Base-by-base conservation (phyloP, 2,329 filamentous ascomycete genomes). In the Ambrosiella beaveri region DNA sequence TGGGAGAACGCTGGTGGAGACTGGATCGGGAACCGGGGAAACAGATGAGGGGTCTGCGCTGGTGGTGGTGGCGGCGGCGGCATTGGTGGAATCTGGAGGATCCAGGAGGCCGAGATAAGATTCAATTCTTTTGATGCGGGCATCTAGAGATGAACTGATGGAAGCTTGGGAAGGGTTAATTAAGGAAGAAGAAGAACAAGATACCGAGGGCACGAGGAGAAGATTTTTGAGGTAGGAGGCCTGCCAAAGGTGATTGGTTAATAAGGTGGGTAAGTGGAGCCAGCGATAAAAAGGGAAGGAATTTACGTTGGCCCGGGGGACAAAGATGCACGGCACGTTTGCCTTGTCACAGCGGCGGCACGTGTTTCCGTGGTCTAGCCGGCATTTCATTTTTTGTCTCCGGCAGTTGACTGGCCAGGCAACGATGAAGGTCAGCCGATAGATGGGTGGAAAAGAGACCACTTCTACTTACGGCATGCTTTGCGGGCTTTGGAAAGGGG, bases 291-390 rank as follows among this genome's bases (percentile, higher is more conserved):
- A 27, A 27, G 27, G 3, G 27, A 27, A 27, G 5, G 27, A 27
- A 60, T 68, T 59, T 63, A 70, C 70, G 62, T 72, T 71, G 49
- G 69, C 69, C 45, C 70, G 65, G 9, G 70, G 70, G 38, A 71
- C 69, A 59, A 71, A 71, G 11, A 71, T 65, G 62, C 70, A 72
- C 19, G 68, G 67, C 8, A 69, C 64, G n/a, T 67, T 68, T 4
- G 65, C 64, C 7, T 66, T 65, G 15, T 65, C 58, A 57, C 68
- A 71, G 59, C 68, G 64, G 15, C 68, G 66, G 62, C 68, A 70
- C 0, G 65, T 65, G 13, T 65, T 63, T 27, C 67, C 66, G 6
- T 64, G 63, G 13, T 70, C 68, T 17, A 70, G 66, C 45, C 66
- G 65, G 59, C 69, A 71, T 63, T 68, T 70, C 68, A 71, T 70